phyloP scores from a whole-genome alignment of 495 filamentous ascomycete genomes.

The Articulospora tetracladia region DNA sequence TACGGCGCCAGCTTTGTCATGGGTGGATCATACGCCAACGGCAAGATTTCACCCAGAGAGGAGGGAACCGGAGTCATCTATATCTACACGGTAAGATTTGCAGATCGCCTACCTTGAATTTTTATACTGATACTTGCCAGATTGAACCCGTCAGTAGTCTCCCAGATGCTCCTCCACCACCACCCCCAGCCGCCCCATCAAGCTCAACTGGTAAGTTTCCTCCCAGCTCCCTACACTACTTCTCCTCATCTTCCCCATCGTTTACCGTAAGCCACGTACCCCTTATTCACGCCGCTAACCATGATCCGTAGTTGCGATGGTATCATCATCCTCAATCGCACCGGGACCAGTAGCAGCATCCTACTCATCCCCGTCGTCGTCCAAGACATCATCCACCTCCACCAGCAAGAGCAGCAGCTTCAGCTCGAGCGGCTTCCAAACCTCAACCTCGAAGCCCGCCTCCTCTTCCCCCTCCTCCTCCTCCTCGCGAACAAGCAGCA shows the following conservation, averaged over 20 bases:
- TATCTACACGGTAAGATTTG: neutral
- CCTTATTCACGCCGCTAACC: no score
- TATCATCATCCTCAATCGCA: no score
- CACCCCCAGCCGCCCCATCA: no score
- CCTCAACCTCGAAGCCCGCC: constrained; percentile 4
- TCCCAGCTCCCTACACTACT: no score
- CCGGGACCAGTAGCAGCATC: no score
- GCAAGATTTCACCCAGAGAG: neutral
- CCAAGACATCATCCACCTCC: neutral
- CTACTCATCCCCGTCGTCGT: neutral
- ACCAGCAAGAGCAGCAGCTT: neutral
- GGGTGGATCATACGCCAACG: neutral
- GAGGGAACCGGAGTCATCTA: neutral
- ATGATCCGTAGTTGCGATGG: no score
- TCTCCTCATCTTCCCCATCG: no score
- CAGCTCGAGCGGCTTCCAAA: neutral
- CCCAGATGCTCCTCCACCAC: neutral
- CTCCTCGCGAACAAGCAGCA: neutral
- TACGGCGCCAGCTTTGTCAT: neutral
- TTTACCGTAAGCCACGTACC: no score
- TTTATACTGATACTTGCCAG: no score
- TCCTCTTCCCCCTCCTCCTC: neutral
- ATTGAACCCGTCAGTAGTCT: neutral
- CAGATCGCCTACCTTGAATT: no score
- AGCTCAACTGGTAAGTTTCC: no score